Base-by-base conservation (phyloP, 441 rosid genomes). In the Gossypium davidsonii region DNA sequence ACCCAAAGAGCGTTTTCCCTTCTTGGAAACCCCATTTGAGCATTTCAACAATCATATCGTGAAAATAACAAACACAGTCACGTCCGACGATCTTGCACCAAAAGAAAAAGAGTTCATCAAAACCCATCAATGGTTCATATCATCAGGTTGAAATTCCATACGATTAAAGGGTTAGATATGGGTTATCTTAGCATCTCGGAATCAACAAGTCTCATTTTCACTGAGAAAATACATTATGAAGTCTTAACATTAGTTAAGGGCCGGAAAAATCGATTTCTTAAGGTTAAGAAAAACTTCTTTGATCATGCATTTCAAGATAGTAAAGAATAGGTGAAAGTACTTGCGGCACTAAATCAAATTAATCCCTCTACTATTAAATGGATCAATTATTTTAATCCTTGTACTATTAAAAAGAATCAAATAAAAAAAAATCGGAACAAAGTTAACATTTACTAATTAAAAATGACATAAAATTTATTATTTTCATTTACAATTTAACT, bases 41-140 rank as follows among this genome's bases (percentile, higher is more conserved):
- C 99, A 94, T 90, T 83, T 94, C 92, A 70, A 85, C 86, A 62
- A 92, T 94, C 99, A 94, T 94, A 78, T 94, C 99, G 48, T 91
- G 98, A 76, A 87, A 92, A 85, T 94, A 94, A 74, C 67, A 91
- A 46, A 91, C 96, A 76, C 84, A 85, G 6, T 94, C 99, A 6
- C 91, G 87, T 12, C 99, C 99, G 74, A 94, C 31, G 55, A 94
- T 80, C 98, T 94, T 56, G 26, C 60, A 87, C 78, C 80, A 26
- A 37, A 49, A 62, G 0, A 58, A 5, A 63, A 39, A 11, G 56
- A 72, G 6, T n/a, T 46, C 61, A 11, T 48, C 46, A 9, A 56
- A 56, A 71, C 71, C 75, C 34, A 65, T 53, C 70, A 48, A 14
- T 46, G 62, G 66, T 18, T 70, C 52, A 18, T 39, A 18, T 10